Base-by-base conservation (phyloP, 768 basidiomycete species). In the Glaciozyma martinii region DNA sequence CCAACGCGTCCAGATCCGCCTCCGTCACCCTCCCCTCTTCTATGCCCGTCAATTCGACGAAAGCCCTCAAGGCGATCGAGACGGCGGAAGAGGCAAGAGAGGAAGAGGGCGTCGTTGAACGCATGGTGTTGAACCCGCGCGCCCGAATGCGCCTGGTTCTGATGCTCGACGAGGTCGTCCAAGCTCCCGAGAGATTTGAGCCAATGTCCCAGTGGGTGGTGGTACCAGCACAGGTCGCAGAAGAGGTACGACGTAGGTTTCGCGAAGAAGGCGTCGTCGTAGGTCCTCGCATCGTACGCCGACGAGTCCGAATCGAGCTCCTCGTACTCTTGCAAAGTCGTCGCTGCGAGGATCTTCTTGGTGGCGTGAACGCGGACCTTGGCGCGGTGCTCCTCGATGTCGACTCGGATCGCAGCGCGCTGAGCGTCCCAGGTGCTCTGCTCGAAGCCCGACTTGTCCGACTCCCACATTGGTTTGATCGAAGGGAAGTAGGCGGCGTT, bases 241-340 rank as follows among this genome's bases (percentile, higher is more conserved):
- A 7, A 16, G 30, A 62, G 15, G 29, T 16, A 62, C 23, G 53
- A 56, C 0, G 44, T 19, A 3, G 59, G 37, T 25, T 43, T 27
- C 3, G 12, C 12, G 47, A 62, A 56, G 33, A 56, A 62, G 3
- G 13, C 29, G 55, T 62, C 61, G 47, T 9, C 40, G 56, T 56
- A 62, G n/a, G 27, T 47, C 4, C 10, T 19, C n/a, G 21, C 15
- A 12, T 27, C 40, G 50, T 52, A 37, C 18, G 37, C 18, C n/a
- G 29, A n/a, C 16, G 18, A 16, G 43, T 50, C 47, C 19, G 8
- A 64, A 49, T 71, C 59, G 0, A 79, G 80, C 71, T 90, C 89
- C 13, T 88, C 84, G 75, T 89, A 87, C 87, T 87, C 89, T 23
- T 87, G 89, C 59, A 89, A 86, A 65, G 90, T 86, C 53, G 81